phyloP scores from a whole-genome alignment of 768 basidiomycete genomes.

The Tricholoma flavovirens region DNA sequence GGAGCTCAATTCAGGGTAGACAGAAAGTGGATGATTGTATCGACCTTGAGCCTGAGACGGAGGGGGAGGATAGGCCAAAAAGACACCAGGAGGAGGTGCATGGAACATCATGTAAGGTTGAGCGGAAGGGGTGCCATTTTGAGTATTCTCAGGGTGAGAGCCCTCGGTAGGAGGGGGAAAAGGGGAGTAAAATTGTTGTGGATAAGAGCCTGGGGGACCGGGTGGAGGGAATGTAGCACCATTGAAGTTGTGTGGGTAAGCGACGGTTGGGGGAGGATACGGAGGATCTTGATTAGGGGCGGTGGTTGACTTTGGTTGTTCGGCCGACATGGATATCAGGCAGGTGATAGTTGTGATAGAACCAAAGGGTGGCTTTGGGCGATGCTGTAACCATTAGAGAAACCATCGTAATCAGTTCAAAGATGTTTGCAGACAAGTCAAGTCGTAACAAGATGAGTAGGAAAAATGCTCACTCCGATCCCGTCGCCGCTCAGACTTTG shows the following conservation, averaged over 20 bases:
- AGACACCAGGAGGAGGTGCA: conserved; percentile 32
- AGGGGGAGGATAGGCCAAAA: conserved; percentile 36
- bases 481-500: conserved; percentile 37
- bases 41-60: conserved; percentile 33
- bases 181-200: conserved; percentile 33
- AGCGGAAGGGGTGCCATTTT: conserved; percentile 27
- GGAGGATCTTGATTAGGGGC: conserved; percentile 26
- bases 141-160: conserved; percentile 28
- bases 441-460: conserved; percentile 17
- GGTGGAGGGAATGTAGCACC: conserved; percentile 25
- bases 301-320: conserved; percentile 26
- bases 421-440: conserved; percentile 1
- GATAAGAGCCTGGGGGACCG: conserved; percentile 26
- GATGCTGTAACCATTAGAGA: neutral
- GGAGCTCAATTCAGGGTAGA: neutral
- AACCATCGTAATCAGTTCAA: neutral
- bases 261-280: conserved; percentile 26
- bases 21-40: conserved; percentile 7
- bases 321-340: conserved; percentile 24
- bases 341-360: neutral
- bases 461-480: conserved; percentile 41
- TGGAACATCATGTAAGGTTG: conserved; percentile 37
- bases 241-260: conserved; percentile 30
- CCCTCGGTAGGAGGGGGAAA: conserved; percentile 38
- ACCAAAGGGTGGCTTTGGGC: neutral